A percentile compares a stretch with the other conserved stretches of the same genome.
These are phyloP conservation scores for Hsuehochloa calcarea DNA, from an alignment of 176 grass and related monocot species.

Conservation along the genomic window DNA sequence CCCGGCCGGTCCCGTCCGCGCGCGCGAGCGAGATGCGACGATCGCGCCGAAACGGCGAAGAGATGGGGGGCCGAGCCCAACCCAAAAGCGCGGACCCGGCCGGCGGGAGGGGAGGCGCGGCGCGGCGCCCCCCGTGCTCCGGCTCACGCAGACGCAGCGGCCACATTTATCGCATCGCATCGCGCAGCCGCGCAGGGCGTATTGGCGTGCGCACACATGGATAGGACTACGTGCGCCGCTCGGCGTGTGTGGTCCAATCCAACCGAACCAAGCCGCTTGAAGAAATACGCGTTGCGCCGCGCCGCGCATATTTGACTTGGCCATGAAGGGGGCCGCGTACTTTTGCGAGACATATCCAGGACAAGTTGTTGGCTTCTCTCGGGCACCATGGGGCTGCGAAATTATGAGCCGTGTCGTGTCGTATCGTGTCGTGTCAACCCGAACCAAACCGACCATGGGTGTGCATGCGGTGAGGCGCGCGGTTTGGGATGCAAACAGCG, in stretches of 20 bases:
- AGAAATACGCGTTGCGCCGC: neutral
- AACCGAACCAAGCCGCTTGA: neutral
- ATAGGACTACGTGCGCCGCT: neutral
- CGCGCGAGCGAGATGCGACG: neutral
- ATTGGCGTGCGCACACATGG: neutral
- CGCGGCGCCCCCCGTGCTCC: neutral
- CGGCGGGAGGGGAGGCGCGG: neutral
- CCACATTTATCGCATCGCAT: neutral
- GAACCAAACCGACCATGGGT: neutral
- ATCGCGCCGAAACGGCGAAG: neutral
- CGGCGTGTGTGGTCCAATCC: neutral
- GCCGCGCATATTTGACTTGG: neutral
- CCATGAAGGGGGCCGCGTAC: neutral
- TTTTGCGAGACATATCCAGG: slow-evolving; percentile 14
- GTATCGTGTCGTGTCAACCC: neutral
- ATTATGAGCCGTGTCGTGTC: neutral
- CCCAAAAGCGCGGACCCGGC: neutral
- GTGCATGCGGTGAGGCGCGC: neutral
- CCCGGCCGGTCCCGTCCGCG: neutral
- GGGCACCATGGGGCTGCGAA: neutral
- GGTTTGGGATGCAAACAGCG: neutral
- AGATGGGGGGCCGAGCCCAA: neutral
- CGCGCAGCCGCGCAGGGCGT: neutral
- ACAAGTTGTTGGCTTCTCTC: slow-evolving; percentile 31
- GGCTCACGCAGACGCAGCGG: neutral